Percentiles rank a stretch among this genome's conserved stretches.
Conservation (phyloP, 352 stramenopile genomes). For the Globisporangium lucens region DNA sequence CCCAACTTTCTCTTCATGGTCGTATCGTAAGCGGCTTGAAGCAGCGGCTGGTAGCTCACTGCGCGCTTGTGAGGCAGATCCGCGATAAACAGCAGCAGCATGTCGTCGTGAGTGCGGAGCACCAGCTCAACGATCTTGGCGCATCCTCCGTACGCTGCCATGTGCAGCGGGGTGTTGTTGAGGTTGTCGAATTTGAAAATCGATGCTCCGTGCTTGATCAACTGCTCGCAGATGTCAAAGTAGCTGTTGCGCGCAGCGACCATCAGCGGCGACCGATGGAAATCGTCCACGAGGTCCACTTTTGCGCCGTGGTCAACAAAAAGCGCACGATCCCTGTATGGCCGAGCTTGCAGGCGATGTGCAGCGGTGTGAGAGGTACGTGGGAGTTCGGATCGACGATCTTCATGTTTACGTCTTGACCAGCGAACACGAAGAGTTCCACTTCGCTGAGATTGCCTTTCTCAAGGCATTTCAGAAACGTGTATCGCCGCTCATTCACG, state of each 20-base stretch:
- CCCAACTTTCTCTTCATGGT: slow-evolving; percentile 63
- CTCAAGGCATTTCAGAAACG: slow-evolving; percentile 47
- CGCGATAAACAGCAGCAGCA: slow-evolving; percentile 41
- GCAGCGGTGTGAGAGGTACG: slow-evolving; percentile 40
- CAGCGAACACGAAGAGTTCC: slow-evolving; percentile 63
- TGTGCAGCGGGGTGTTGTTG: slow-evolving; percentile 67
- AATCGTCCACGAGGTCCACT: slow-evolving; percentile 46
- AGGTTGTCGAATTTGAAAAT: slow-evolving; percentile 55
- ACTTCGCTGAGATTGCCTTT: slow-evolving; percentile 39
- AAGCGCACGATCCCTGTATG: slow-evolving; percentile 40
- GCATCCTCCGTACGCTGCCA: slow-evolving; percentile 56
- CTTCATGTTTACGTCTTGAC: slow-evolving; percentile 53
- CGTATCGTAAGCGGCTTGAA: slow-evolving; percentile 36
- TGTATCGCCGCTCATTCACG: slow-evolving; percentile 26
- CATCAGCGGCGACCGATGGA: slow-evolving; percentile 56
- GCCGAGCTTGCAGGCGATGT: slow-evolving; percentile 51
- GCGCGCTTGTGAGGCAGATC: slow-evolving; percentile 29
- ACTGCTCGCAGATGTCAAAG: slow-evolving; percentile 40
- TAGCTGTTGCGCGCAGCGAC: slow-evolving; percentile 53
- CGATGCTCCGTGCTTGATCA: slow-evolving; percentile 39
- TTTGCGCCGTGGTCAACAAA: slow-evolving; percentile 43
- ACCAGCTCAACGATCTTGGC: slow-evolving; percentile 37
- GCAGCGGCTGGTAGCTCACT: slow-evolving; percentile 32
- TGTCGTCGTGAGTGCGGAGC: slow-evolving; percentile 44
- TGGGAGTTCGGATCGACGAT: slow-evolving; percentile 35